Evolutionary conservation across 176 grass and related monocot genomes (phyloP).

Genomic region (Zoysia japonica): DNA sequence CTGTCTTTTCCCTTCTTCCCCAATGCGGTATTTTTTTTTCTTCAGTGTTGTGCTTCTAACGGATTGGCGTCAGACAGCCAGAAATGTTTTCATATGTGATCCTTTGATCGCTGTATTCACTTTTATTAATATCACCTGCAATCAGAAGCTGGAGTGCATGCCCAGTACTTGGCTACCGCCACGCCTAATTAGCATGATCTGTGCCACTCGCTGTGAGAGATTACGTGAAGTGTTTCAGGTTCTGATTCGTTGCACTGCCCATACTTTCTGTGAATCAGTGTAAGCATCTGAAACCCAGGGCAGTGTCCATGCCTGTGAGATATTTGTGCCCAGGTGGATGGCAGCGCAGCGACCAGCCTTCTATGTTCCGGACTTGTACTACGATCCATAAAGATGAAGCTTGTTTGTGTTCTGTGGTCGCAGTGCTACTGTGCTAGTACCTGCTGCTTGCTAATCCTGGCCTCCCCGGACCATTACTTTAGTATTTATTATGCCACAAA

Average conservation of each 20-base stretch:
- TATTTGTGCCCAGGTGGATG: conserved; percentile 37
- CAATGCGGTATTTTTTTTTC: conserved; percentile 4
- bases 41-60: conserved; percentile 7
- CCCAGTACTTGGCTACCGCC: conserved; percentile 37
- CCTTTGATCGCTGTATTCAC: not conserved
- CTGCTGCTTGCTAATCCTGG: conserved; percentile 44
- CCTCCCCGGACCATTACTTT: conserved; percentile 36
- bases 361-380: conserved; percentile 28
- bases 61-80: conserved; percentile 24
- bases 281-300: not conserved
- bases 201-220: not conserved
- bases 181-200: conserved; percentile 12
- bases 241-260: conserved; percentile 30
- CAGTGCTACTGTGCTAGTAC: conserved; percentile 7
- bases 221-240: not conserved
- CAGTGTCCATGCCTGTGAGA: conserved; percentile 10
- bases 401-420: conserved; percentile 34
- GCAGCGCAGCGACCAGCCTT: conserved; percentile 32
- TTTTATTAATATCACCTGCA: conserved; percentile 27
- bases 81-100: not conserved
- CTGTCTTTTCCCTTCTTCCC: not conserved
- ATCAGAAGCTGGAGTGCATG: conserved; percentile 14
- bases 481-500: conserved; percentile 28
- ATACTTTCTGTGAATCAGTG: conserved; percentile 42
- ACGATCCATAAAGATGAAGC: conserved; percentile 37